These are phyloP conservation scores for Phialophora macrospora DNA, from an alignment of 2,329 filamentous ascomycete species.

Conservation along the genomic window DNA sequence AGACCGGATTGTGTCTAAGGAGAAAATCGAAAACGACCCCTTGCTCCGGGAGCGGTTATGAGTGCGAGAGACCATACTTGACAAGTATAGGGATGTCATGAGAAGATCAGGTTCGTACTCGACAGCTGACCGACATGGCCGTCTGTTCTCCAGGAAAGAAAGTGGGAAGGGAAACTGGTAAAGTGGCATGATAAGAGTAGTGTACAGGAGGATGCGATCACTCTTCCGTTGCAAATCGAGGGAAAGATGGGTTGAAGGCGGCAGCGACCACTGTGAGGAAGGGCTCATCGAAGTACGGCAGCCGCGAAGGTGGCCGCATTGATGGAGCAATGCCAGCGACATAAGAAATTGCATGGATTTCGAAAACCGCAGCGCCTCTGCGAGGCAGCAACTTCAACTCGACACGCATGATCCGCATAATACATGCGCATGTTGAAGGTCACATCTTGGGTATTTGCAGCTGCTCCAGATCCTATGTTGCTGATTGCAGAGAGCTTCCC, in stretches of 20 bases:
- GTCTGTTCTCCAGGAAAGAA: background rate
- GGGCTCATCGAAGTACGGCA: background rate
- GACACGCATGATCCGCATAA: background rate
- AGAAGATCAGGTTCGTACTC: background rate
- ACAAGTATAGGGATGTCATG: slow-evolving; percentile 4
- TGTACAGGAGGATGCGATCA: background rate
- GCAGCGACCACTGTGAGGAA: slow-evolving; percentile 1
- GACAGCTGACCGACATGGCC: slow-evolving; percentile 1
- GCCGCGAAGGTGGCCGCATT: background rate
- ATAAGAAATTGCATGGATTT: background rate
- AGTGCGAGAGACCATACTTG: slow-evolving; percentile 30
- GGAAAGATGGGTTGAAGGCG: background rate
- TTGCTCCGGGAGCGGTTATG: slow-evolving; percentile 31
- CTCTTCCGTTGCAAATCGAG: background rate
- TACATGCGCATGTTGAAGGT: background rate
- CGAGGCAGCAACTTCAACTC: background rate
- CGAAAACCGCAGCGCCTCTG: background rate
- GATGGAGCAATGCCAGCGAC: background rate
- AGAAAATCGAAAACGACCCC: slow-evolving; percentile 36
- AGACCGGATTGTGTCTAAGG: slow-evolving; percentile 33
- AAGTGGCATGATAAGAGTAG: background rate
- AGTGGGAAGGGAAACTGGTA: background rate
- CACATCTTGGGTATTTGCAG: background rate
- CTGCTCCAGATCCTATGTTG: background rate
- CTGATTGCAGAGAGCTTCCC: background rate